phyloP scores from a whole-genome alignment of 2,329 filamentous ascomycete species.

The Aspergillus persii region DNA sequence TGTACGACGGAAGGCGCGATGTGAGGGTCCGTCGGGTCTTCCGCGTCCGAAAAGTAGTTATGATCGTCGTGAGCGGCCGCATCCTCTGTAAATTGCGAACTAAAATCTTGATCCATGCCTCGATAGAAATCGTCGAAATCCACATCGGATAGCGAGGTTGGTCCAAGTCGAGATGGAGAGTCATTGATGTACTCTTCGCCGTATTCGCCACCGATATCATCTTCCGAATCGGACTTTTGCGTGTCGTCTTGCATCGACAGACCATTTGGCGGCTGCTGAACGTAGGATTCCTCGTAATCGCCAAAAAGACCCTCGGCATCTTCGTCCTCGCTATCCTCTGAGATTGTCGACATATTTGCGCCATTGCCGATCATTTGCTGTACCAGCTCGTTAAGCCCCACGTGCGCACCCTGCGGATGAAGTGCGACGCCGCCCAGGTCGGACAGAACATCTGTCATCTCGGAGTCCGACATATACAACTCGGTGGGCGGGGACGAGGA shows the following conservation, averaged over 20 bases:
- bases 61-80: conserved; percentile 16
- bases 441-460: conserved; percentile 22
- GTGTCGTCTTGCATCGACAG: conserved; percentile 24
- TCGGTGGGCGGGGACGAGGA: conserved; percentile 17
- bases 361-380: conserved; percentile 19
- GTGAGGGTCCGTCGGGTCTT: conserved; percentile 16
- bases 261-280: conserved; percentile 14
- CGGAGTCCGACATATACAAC: conserved; percentile 23
- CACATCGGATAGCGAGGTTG: conserved; percentile 18
- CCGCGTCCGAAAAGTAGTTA: conserved; percentile 16
- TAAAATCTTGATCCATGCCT: conserved; percentile 18
- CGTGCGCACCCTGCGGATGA: conserved; percentile 14
- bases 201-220: conserved; percentile 20
- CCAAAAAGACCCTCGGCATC: conserved; percentile 21
- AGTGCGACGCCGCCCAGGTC: conserved; percentile 23
- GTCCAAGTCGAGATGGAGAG: conserved; percentile 2
- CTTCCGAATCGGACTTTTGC: conserved; percentile 32
- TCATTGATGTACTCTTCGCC: conserved; percentile 12
- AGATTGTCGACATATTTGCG: conserved; percentile 21
- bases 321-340: conserved; percentile 19
- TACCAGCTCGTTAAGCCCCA: conserved; percentile 18
- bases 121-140: conserved; percentile 33
- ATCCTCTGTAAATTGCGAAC: conserved; percentile 12
- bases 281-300: conserved; percentile 24
- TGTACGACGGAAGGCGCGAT: conserved; percentile 26